Conservation (phyloP, 164 flowering plant species). For the Magnolia officinalis region DNA sequence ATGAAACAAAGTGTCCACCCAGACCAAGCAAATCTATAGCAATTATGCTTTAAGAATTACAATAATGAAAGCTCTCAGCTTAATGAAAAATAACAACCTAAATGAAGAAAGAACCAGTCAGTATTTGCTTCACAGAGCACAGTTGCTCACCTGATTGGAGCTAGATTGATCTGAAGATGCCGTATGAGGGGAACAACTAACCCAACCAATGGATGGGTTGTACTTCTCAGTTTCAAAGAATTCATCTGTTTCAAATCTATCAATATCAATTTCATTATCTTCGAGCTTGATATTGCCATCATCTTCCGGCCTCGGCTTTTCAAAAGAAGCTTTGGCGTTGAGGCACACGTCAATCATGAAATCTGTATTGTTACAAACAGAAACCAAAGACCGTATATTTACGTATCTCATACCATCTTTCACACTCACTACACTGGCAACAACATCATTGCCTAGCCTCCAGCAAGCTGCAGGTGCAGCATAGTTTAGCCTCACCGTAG, state of each 20-base stretch:
- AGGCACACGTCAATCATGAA: constrained; percentile 70
- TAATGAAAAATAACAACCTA: background rate
- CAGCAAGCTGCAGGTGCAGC: constrained; percentile 96
- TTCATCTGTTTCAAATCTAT: constrained; percentile 40
- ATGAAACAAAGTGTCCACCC: background rate
- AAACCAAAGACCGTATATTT: constrained; percentile 80
- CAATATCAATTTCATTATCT: constrained; percentile 17
- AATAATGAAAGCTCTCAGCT: background rate
- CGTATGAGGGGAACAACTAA: constrained; percentile 23
- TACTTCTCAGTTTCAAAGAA: constrained; percentile 64
- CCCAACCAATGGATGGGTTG: constrained; percentile 61
- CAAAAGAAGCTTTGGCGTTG: constrained; percentile 31
- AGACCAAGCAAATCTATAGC: background rate
- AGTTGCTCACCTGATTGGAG: constrained; percentile 31
- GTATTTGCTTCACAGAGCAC: constrained; percentile 1
- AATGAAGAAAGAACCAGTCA: background rate
- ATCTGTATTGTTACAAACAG: constrained; percentile 69
- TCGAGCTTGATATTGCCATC: constrained; percentile 23
- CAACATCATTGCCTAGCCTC: constrained; percentile 81
- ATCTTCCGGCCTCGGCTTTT: constrained; percentile 17
- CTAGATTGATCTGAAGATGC: constrained; percentile 11
- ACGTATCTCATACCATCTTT: constrained; percentile 77
- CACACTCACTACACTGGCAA: constrained; percentile 90
- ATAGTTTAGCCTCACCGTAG: constrained; percentile 80
- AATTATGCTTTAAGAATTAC: background rate